phyloP scores from a whole-genome alignment of 2,329 filamentous ascomycete genomes.

The Tetracladium maxilliforme region DNA sequence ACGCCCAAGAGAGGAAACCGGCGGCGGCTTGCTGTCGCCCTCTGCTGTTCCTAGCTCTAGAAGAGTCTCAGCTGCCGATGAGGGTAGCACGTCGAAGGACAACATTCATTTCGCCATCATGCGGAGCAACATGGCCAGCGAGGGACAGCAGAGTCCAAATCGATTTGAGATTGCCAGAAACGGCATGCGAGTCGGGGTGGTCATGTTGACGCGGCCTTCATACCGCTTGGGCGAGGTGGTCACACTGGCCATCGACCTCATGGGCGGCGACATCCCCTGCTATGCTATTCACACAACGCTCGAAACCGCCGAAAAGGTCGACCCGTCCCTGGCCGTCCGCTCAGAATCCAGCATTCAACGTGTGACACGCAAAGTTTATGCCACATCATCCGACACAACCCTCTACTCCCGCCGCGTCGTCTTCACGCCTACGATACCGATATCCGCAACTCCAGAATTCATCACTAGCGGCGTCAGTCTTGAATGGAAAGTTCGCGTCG shows the following conservation, averaged over 20 bases:
- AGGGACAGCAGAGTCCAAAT: constrained; percentile 69
- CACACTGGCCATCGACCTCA: constrained; percentile 73
- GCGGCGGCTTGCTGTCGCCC: constrained; percentile 55
- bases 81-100: constrained; percentile 56
- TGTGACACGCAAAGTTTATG: constrained; percentile 72
- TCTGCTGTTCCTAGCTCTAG: constrained; percentile 42
- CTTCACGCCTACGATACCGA: constrained; percentile 73
- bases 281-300: constrained; percentile 76
- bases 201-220: constrained; percentile 76
- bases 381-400: constrained; percentile 65
- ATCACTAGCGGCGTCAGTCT: constrained; percentile 77
- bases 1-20: constrained; percentile 35
- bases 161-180: constrained; percentile 90
- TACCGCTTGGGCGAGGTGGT: constrained; percentile 84
- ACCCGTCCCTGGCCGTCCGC: constrained; percentile 65
- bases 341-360: constrained; percentile 76
- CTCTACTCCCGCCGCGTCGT: constrained; percentile 66
- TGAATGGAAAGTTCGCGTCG: constrained; percentile 78
- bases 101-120: constrained; percentile 85
- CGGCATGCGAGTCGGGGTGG: constrained; percentile 78
- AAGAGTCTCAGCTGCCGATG: constrained; percentile 37
- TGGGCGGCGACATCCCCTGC: constrained; percentile 60
- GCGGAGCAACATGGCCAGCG: constrained; percentile 55
- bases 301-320: constrained; percentile 76
- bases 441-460: constrained; percentile 76